Percentiles rank a stretch among this genome's conserved stretches.
These are phyloP conservation scores for Didymella lethalis DNA, from an alignment of 2,329 filamentous ascomycete genomes.

Conservation along the genomic window DNA sequence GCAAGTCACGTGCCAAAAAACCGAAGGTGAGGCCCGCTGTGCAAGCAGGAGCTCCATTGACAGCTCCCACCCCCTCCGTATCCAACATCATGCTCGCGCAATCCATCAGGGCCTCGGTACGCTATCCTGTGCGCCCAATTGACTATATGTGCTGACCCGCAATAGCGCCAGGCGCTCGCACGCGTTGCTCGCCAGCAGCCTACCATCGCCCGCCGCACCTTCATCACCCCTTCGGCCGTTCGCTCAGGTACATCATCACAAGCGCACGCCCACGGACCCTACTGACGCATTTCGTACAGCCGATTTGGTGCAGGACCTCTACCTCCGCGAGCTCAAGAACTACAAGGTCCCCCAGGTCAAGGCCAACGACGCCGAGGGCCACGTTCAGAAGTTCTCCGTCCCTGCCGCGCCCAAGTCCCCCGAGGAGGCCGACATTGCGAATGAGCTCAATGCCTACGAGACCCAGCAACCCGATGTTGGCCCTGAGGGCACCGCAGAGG, in stretches of 20 bases:
- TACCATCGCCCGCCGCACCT: conserved; percentile 66
- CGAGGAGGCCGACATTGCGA: conserved; percentile 92
- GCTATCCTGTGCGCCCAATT: conserved; percentile 29
- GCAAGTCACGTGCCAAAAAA: conserved; percentile 15
- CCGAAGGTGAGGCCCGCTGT: conserved; percentile 17
- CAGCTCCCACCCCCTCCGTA: conserved; percentile 36
- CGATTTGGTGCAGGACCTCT: conserved; percentile 97
- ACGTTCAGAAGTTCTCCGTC: conserved; percentile 85
- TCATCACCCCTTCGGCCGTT: conserved; percentile 67
- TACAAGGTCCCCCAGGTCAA: conserved; percentile 90
- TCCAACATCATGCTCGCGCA: conserved; percentile 64
- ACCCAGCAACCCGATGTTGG: conserved; percentile 91
- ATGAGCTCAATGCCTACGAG: conserved; percentile 94
- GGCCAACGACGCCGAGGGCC: conserved; percentile 84
- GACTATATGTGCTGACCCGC: conserved; percentile 37
- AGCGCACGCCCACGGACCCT: conserved; percentile 26
- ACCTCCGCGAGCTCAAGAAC: conserved; percentile 92
- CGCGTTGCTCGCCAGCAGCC: conserved; percentile 66
- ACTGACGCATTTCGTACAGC: conserved; percentile 64
- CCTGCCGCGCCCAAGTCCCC: conserved; percentile 86
- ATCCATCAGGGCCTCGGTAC: conserved; percentile 68
- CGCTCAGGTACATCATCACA: conserved; percentile 65
- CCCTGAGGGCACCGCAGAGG: conserved; percentile 65
- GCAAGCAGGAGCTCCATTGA: conserved; percentile 36
- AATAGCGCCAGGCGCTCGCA: conserved; percentile 67